Evolutionary conservation across 768 basidiomycete genomes (phyloP), one percentile per base, ranked within the genome.

Genomic region (Astraeus odoratus): DNA sequence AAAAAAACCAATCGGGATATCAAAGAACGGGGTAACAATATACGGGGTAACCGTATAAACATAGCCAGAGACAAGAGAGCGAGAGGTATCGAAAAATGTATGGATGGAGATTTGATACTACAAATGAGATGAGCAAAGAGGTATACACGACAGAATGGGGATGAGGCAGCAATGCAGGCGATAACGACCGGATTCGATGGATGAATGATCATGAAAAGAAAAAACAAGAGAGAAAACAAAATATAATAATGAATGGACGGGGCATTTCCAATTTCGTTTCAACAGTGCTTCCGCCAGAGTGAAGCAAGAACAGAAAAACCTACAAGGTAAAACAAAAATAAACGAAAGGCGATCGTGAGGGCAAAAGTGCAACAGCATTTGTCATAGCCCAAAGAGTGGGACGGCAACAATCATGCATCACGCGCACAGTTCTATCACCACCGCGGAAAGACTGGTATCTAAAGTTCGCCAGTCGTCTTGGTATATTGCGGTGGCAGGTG

Each of bases 401-500:
- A 60, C 52, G 36, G 61, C 56, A 45, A 50, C 48, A 51, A 57
- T 59, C 59, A 40, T 54, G 42, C 61, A 41, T 46, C 59, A 50
- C 48, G 47, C 50, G 50, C 58, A 52, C 60, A 51, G 29, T 4
- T 65, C 64, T 63, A 63, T 43, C 39, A 57, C 50, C 61, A 51
- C 56, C 51, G 55, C 52, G 46, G 57, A 46, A 49, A 39, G 37
- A 52, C 39, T 26, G 31, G 48, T 54, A 46, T 59, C 60, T 66
- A 80, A 57, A 74, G 72, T 55, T 76, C 78, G 52, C 72, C 72
- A 35, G 72, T 57, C 48, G 72, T 63, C 57, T 83, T 82, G 67
- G 67, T 73, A 71, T 81, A 82, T 55, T 77, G 73, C 54, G 74
- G 71, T 43, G 78, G 74, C 46, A 86, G 65, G 58, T 86, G 82